Evolutionary conservation across 768 basidiomycete species (phyloP).

Genomic region (Pilatotrama ljubarskyi): DNA sequence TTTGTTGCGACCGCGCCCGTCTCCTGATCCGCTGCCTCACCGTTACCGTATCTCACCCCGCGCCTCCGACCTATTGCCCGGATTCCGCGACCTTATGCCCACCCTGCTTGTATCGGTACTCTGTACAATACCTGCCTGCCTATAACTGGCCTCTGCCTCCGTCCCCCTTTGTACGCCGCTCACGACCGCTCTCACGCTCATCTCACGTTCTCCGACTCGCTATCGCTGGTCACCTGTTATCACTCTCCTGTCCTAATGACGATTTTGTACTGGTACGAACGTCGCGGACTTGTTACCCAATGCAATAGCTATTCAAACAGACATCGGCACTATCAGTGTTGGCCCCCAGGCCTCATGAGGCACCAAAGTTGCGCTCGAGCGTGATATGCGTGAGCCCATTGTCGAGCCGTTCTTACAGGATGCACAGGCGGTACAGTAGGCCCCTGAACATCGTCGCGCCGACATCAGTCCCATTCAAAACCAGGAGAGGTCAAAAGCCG

Average conservation of each 20-base stretch:
- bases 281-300: constrained; percentile 2
- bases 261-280: constrained; percentile 5
- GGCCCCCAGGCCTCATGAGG: no score
- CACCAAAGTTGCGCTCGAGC: no score
- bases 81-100: background rate
- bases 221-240: background rate
- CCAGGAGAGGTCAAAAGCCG: no score
- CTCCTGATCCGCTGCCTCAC: no score
- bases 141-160: background rate
- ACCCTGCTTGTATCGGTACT: constrained; percentile 5
- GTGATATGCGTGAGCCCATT: no score
- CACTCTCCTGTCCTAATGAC: background rate
- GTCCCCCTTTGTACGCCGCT: background rate
- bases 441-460: no score
- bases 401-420: no score
- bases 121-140: constrained; percentile 10
- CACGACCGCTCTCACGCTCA: constrained; percentile 16
- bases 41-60: background rate
- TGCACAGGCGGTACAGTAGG: no score
- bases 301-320: background rate
- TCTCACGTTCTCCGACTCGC: background rate
- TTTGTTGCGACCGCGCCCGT: no score
- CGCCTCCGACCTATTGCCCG: background rate
- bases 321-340: no score
- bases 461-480: no score